Conservation (phyloP, 257 asterid genomes). For the Penstemon davidsonii region DNA sequence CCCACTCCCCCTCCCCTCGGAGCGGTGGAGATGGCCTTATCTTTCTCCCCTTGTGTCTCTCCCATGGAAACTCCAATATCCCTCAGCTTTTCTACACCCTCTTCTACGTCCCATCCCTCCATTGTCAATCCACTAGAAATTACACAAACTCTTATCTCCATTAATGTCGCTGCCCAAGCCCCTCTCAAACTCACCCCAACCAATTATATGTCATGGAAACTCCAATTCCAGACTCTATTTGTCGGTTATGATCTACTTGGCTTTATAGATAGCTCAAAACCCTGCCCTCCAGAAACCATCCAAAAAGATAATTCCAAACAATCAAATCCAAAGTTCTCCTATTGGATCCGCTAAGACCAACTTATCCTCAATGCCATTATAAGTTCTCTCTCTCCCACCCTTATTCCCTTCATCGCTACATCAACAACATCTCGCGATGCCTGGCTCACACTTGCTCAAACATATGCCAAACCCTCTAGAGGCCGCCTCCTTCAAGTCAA, state of each 20-base stretch:
- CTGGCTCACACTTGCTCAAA: background rate
- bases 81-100: too few relatives aligned
- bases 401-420: background rate
- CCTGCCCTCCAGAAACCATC: too few relatives aligned
- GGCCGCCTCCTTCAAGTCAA: background rate
- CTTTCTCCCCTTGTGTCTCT: too few relatives aligned
- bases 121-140: too few relatives aligned
- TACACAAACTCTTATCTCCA: too few relatives aligned
- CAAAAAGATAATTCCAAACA: background rate
- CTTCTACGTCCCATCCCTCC: too few relatives aligned
- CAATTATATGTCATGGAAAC: background rate
- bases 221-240: background rate
- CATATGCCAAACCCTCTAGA: too few relatives aligned
- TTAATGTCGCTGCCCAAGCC: too few relatives aligned
- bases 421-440: background rate
- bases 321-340: background rate
- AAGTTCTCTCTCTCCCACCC: background rate
- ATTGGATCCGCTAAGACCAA: constrained; percentile 4
- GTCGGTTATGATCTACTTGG: background rate
- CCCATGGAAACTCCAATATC: too few relatives aligned
- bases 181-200: background rate
- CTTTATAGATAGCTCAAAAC: background rate
- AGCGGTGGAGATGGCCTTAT: too few relatives aligned
- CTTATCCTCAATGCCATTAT: background rate
- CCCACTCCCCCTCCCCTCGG: too few relatives aligned